These are phyloP conservation scores for Colletotrichum filicis DNA, from an alignment of 2,329 filamentous ascomycete genomes.

Conservation along the genomic window DNA sequence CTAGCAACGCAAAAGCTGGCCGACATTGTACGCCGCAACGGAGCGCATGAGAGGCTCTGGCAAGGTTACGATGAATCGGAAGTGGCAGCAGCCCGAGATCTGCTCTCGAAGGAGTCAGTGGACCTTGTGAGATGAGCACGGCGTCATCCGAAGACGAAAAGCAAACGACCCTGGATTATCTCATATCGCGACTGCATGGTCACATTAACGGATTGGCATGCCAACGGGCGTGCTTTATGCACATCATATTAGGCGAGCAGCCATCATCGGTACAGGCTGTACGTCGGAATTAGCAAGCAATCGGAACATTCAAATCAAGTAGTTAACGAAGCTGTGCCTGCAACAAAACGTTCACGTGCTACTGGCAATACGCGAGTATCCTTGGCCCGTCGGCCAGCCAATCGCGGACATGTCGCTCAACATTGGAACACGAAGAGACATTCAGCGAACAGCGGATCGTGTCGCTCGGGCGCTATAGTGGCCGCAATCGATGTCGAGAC, in stretches of 20 bases:
- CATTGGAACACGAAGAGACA: background rate
- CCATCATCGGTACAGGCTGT: background rate
- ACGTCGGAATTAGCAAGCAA: constrained; percentile 5
- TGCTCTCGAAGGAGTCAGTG: constrained; percentile 67
- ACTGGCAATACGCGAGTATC: background rate
- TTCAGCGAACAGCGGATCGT: background rate
- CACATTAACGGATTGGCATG: constrained; percentile 15
- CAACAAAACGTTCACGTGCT: constrained; percentile 8
- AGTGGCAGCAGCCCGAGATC: constrained; percentile 75
- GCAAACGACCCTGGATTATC: background rate
- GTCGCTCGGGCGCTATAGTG: background rate
- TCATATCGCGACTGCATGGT: constrained; percentile 4
- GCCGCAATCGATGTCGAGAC: background rate
- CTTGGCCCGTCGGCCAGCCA: constrained; percentile 1
- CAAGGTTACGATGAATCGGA: constrained; percentile 79
- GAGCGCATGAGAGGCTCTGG: constrained; percentile 72
- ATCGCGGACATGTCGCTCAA: background rate
- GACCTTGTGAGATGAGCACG: constrained; percentile 53
- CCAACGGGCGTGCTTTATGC: constrained; percentile 10
- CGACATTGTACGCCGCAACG: constrained; percentile 77
- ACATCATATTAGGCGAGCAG: background rate
- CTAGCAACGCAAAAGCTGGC: constrained; percentile 78
- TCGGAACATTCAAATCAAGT: constrained; percentile 15
- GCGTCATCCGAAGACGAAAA: background rate
- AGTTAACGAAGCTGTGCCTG: background rate